Evolutionary conservation across 2,329 filamentous ascomycete genomes (phyloP), one percentile per base, ranked within the genome.

Genomic region (Pseudopithomyces chartarum): DNA sequence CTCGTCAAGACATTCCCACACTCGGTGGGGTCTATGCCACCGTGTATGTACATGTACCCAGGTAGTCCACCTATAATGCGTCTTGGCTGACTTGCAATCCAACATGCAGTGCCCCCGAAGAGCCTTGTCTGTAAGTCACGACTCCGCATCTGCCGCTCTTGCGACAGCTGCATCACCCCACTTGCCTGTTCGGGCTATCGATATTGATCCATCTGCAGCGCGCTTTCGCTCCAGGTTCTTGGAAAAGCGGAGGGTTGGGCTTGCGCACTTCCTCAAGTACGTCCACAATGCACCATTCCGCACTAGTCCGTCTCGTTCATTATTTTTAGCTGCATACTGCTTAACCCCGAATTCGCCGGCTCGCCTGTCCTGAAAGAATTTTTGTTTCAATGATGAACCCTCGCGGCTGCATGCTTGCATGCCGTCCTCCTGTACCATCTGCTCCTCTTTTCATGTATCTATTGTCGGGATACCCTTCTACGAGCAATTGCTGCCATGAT

Each of bases 261-360:
- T 99, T 57, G 88, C 91, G 71, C 97, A 98, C 73, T 99, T 98
- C 73, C 80, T 99, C 53, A 96, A 96, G 92, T 96, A 79, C 58
- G 90, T 81, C 39, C 11, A 26, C 45, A 26, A 22, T 56, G 54
- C 52, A 49, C 52, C n/a, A n/a, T n/a, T n/a, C n/a, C 6, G 45
- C 61, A 57, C 66, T 71, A 70, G 66, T 54, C 60, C 54, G 39
- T 62, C 58, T 69, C 59, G 62, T 53, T 66, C 71, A 55, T 70
- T 63, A 56, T 54, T 61, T 56, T 43, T 70, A 96, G 92, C 73
- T 97, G 93, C 78, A 88, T 97, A 59, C 79, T 98, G 63, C 79
- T 97, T 29, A 97, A 97, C 74, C 94, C 94, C 0, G 92, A 97
- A 75, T 97, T 97, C 71, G 91, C 92, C 33, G 90, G 90, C 11